phyloP scores from a whole-genome alignment of 2,329 filamentous ascomycete species.

The Fusarium hainanense region DNA sequence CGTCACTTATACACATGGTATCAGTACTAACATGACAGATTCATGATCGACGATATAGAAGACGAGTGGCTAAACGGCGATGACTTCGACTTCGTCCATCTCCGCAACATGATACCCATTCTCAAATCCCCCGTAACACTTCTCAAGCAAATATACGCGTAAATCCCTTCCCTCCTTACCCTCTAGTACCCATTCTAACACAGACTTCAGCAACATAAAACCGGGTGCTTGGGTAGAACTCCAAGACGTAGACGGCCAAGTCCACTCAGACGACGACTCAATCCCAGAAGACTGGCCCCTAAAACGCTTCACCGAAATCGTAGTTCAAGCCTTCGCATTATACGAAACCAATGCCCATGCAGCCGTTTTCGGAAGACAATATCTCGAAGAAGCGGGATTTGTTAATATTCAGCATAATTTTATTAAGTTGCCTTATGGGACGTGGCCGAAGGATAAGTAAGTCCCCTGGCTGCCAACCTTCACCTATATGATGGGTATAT shows the following conservation, averaged over 20 bases:
- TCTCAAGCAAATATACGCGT: conserved; percentile 48
- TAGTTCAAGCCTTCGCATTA: conserved; percentile 52
- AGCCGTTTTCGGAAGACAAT: conserved; percentile 52
- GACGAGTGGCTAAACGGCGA: conserved; percentile 60
- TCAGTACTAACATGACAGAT: conserved; percentile 50
- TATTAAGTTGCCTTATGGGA: conserved; percentile 58
- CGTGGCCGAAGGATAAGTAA: conserved; percentile 59
- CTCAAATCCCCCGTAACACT: conserved; percentile 49
- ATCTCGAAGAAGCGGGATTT: conserved; percentile 53
- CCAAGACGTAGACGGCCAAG: conserved; percentile 57
- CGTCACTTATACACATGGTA: fast-evolving
- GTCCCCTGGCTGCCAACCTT: neutral
- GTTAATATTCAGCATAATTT: conserved; percentile 52
- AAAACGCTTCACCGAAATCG: conserved; percentile 49
- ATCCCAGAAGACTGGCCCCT: conserved; percentile 50
- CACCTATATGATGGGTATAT: fast-evolving
- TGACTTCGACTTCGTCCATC: conserved; percentile 69
- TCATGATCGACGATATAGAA: conserved; percentile 53
- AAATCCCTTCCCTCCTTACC: conserved; percentile 47
- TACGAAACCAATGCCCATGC: conserved; percentile 54
- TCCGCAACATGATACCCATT: conserved; percentile 62
- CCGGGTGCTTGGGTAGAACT: conserved; percentile 61
- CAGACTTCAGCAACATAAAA: conserved; percentile 49
- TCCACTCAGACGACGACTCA: conserved; percentile 52
- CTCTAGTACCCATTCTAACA: fast-evolving